Percentiles rank a stretch among this genome's conserved stretches.
Conservation (phyloP, 768 basidiomycete genomes). For the Lactifluus rugatus region DNA sequence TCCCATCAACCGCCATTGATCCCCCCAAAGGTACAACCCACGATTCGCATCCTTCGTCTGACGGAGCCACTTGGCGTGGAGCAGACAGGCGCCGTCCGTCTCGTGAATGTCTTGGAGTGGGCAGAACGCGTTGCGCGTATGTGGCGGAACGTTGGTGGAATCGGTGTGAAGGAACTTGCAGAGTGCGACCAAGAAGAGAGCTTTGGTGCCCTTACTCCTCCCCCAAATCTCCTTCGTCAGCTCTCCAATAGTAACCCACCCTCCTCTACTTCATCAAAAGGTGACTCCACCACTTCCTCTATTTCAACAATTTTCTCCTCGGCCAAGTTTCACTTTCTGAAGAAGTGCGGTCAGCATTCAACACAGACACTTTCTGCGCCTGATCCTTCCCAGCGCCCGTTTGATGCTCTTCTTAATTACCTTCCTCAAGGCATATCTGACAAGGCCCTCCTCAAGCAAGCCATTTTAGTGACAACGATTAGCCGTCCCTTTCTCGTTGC, state of each 20-base stretch:
- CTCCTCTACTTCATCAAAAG: not conserved
- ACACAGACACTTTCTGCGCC: slow-evolving; percentile 19
- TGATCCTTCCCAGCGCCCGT: slow-evolving; percentile 29
- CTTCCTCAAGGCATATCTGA: slow-evolving; percentile 26
- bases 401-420: slow-evolving; percentile 33
- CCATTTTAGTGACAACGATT: slow-evolving; percentile 34
- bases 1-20: slow-evolving; percentile 27
- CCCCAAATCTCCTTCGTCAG: slow-evolving; percentile 16
- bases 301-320: not conserved
- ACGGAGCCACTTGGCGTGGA: slow-evolving; percentile 27
- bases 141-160: slow-evolving; percentile 29
- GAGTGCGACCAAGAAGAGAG: slow-evolving; percentile 24
- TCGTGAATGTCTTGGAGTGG: slow-evolving; percentile 32
- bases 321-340: not conserved
- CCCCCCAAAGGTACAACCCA: slow-evolving; percentile 24
- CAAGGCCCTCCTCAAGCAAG: slow-evolving; percentile 29
- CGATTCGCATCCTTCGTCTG: slow-evolving; percentile 30
- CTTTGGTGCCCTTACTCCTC: slow-evolving; percentile 22
- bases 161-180: slow-evolving; percentile 23
- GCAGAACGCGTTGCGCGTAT: slow-evolving; percentile 31
- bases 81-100: slow-evolving; percentile 27
- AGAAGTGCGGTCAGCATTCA: slow-evolving; percentile 6
- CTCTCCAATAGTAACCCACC: slow-evolving; percentile 1
- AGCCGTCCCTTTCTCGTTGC: slow-evolving; percentile 29
- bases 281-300: not conserved